Evolutionary conservation across 768 basidiomycete genomes (phyloP), one percentile per base, ranked within the genome.

Genomic region (Tubosaeta sp.): DNA sequence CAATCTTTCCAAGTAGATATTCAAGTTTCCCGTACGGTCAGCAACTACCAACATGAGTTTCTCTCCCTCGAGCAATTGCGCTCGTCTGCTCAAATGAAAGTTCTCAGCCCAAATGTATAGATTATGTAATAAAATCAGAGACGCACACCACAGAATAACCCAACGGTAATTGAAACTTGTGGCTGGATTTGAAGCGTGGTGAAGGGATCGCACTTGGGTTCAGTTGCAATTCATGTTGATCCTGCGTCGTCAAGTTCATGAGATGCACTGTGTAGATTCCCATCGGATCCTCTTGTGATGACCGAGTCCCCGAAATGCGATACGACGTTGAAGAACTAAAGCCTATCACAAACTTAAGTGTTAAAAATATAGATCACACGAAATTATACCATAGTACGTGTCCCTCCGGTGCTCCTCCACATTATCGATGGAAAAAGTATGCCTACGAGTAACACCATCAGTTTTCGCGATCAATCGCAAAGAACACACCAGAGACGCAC

Each of bases 31-130:
- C 1, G 41, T 21, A 6, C 59, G 52, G 56, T 76, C 71, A 8
- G 71, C 65, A 6, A 75, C 51, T 1, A 81, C 63, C 4, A 81
- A 57, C 11, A 82, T 60, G 4, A 77, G 64, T 32, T 60, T 73
- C 16, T 69, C 68, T 16, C 66, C 62, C 14, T 68, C 67, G 18
- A 80, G 67, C 1, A 80, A 32, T 46, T 80, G 78, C 0, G 61
- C 59, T 18, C 68, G 64, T 32, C 74, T 75, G 24, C 2, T 44
- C 41, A 3, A n/a, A 44, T 7, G 1, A n/a, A 32, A 6, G 7
- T 9, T 11, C 8, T 52, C 19, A 40, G 22, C 7, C 35, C 14
- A 6, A 21, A 6, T 4, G 27, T n/a, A 32, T 13, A 3, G 16
- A 10, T 12, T 0, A 13, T 30, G 12, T 0, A 7, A 41, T 36